These are phyloP conservation scores for Trichoderma sp. DNA, from an alignment of 2,329 filamentous ascomycete genomes.

Conservation along the genomic window DNA sequence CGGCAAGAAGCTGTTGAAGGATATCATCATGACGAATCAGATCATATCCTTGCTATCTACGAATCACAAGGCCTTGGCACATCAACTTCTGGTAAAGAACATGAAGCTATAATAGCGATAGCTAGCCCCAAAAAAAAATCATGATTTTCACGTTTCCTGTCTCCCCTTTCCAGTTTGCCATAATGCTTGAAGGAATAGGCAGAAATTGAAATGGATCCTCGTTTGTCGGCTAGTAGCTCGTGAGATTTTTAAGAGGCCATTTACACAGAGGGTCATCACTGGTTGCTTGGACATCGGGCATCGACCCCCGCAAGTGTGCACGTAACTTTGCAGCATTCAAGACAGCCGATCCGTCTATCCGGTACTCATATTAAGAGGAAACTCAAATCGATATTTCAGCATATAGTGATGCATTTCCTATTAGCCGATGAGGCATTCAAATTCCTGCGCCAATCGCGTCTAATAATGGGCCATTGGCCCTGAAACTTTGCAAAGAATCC, in stretches of 20 bases:
- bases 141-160: not conserved
- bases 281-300: not conserved
- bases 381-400: constrained; percentile 22
- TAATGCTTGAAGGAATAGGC: not conserved
- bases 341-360: constrained; percentile 10
- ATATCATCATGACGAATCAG: constrained; percentile 41
- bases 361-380: constrained; percentile 19
- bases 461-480: constrained; percentile 18
- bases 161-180: not conserved
- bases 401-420: constrained; percentile 25
- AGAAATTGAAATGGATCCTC: not conserved
- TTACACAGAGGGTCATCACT: not conserved
- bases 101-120: constrained; percentile 33
- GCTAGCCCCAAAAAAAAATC: not conserved
- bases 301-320: not conserved
- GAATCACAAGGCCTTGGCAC: constrained; percentile 37
- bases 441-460: constrained; percentile 26
- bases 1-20: constrained; percentile 35
- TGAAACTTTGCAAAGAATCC: constrained; percentile 14
- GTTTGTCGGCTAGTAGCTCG: not conserved
- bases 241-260: not conserved
- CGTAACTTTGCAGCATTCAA: not conserved
- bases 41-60: constrained; percentile 40
- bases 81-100: constrained; percentile 37
- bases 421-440: constrained; percentile 14